These are phyloP conservation scores for Globisporangium canariense DNA, from an alignment of 352 stramenopile genomes.

Conservation along the genomic window DNA sequence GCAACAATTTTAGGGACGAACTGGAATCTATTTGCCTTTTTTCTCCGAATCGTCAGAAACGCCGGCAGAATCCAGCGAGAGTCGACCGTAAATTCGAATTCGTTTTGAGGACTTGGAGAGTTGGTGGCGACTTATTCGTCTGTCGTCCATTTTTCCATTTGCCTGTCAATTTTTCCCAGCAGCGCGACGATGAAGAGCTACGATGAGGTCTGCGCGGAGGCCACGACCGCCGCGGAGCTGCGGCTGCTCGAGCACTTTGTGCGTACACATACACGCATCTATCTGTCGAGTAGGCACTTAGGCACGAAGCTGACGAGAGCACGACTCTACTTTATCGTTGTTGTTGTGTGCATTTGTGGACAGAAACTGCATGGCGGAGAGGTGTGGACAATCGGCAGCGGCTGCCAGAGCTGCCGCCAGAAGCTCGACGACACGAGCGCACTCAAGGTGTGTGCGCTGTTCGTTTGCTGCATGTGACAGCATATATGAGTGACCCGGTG, in stretches of 20 bases:
- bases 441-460: slow-evolving; percentile 35
- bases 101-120: neutral
- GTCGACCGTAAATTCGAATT: no score
- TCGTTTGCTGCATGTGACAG: neutral
- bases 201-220: slow-evolving; percentile 61
- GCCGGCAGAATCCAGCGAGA: no score
- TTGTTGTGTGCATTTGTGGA: neutral
- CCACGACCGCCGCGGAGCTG: slow-evolving; percentile 54
- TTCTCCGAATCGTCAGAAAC: no score
- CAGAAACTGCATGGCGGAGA: slow-evolving; percentile 68
- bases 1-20: no score
- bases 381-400: slow-evolving; percentile 62
- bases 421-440: slow-evolving; percentile 36
- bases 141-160: neutral
- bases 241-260: slow-evolving; percentile 74
- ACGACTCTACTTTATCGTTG: neutral
- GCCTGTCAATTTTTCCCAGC: neutral
- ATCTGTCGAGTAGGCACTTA: neutral
- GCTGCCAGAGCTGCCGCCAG: slow-evolving; percentile 55
- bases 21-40: no score
- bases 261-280: neutral
- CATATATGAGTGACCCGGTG: neutral
- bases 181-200: slow-evolving; percentile 38
- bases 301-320: neutral
- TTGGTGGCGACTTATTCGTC: neutral